A percentile compares a stretch with the other conserved stretches of the same genome.
Evolutionary conservation across 2,329 filamentous ascomycete genomes (phyloP).

Genomic region (Achaetomium macrosporum): DNA sequence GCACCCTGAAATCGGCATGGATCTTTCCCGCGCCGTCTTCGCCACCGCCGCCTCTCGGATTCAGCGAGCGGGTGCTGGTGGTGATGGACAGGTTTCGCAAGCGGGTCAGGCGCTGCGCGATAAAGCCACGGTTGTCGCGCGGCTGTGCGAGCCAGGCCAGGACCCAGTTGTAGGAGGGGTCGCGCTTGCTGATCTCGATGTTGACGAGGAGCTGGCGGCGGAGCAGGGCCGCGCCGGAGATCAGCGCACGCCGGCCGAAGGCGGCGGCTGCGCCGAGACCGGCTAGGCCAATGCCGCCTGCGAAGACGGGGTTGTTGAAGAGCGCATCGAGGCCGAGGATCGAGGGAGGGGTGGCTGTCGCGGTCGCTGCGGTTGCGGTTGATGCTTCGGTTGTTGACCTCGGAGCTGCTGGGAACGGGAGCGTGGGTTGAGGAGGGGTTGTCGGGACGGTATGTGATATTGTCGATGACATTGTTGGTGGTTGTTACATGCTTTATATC

Average conservation of each 20-base stretch:
- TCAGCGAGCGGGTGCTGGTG: slow-evolving; percentile 45
- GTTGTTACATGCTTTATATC: slow-evolving; percentile 12
- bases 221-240: slow-evolving; percentile 66
- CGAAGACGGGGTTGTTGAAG: slow-evolving; percentile 58
- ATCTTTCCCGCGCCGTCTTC: slow-evolving; percentile 59
- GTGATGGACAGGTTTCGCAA: slow-evolving; percentile 55
- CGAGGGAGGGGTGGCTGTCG: slow-evolving; percentile 13
- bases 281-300: slow-evolving; percentile 81
- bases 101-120: slow-evolving; percentile 52
- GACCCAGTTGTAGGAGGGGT: slow-evolving; percentile 90
- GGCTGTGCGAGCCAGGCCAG: slow-evolving; percentile 89
- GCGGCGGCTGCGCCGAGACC: slow-evolving; percentile 77
- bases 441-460: neutral
- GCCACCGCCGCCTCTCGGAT: slow-evolving; percentile 55
- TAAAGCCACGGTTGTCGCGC: slow-evolving; percentile 57
- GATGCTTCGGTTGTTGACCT: neutral
- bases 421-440: slow-evolving; percentile 1
- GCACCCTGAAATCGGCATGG: slow-evolving; percentile 76
- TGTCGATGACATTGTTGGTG: slow-evolving; percentile 10
- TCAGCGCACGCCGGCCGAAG: slow-evolving; percentile 70
- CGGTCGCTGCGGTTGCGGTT: neutral
- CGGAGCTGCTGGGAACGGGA: slow-evolving; percentile 4
- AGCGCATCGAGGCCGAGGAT: slow-evolving; percentile 49
- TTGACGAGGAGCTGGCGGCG: slow-evolving; percentile 86
- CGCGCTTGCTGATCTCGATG: slow-evolving; percentile 90